Base-by-base conservation (phyloP, 257 asterid species). In the Pogostemon cablin region DNA sequence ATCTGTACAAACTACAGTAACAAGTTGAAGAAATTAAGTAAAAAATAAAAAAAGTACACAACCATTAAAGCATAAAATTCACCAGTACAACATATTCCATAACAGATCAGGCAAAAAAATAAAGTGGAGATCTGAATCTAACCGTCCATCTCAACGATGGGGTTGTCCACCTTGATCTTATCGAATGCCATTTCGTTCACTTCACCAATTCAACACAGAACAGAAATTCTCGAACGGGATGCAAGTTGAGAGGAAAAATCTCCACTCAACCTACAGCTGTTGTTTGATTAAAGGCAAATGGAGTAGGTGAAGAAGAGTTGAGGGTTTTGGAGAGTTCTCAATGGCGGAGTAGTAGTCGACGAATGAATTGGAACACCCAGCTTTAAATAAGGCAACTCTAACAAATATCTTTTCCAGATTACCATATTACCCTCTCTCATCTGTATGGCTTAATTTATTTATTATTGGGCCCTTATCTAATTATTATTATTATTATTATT, bases 81-180 rank as follows among this genome's bases (percentile, higher is more conserved):
- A 62, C 46, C 65, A 47, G 43, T 2, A 61, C 72, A 82, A 9
- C 59, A 39, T 4, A 44, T 5, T 68, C 50, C 11, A 12, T 44
- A 67, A 70, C 68, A 60, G 75, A 70, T 82, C 77, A 70, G 62
- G n/a, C 4, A 47, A 42, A 7, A 54, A 20, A 49, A 17, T 6
- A 25, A 62, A 57, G 60, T 37, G 64, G 80, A 67, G 81, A 84
- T 85, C 96, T 83, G 83, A 89, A 84, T 82, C 97, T 88, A 47
- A 90, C 98, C 98, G 70, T 93, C 98, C 97, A 93, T 93, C 86
- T 93, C 98, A 12, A 93, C 98, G 84, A 93, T 87, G 90, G 97
- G 97, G 76, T 86, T 93, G 82, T 84, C 86, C 77, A 93, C 97
- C 86, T 89, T 88, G 89, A 90, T 93, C 97, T 90, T 93, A 10